Evolutionary conservation across 352 stramenopile genomes (phyloP).

Genomic region (Phytophthora pistaciae): DNA sequence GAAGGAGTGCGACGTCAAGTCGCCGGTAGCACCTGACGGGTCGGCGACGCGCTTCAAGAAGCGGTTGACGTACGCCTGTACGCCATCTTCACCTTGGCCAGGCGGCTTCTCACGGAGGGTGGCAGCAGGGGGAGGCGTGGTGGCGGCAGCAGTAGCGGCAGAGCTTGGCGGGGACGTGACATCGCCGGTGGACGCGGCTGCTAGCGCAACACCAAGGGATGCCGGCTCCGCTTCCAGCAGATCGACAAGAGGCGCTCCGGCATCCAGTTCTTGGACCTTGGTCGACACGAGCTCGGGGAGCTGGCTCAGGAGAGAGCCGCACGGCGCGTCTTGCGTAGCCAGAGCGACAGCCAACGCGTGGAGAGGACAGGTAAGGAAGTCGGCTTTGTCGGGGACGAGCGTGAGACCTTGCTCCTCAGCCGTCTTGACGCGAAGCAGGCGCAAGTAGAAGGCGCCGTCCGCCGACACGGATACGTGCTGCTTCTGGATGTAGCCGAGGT

Average conservation of each 20-base stretch:
- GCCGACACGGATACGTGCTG: conserved; percentile 30
- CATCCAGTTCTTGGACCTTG: no score
- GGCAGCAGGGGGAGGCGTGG: no score
- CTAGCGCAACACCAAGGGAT: no score
- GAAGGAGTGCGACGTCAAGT: not conserved
- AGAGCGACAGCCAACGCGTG: conserved; percentile 24
- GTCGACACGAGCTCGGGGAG: not conserved
- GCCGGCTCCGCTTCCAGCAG: no score
- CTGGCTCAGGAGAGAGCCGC: conserved; percentile 13
- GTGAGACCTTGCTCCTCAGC: conserved; percentile 38
- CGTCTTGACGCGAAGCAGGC: conserved; percentile 40
- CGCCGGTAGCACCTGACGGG: not conserved
- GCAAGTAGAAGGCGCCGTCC: conserved; percentile 32
- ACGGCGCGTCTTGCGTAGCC: conserved; percentile 17
- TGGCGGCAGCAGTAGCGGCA: no score
- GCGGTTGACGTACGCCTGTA: conserved; percentile 26
- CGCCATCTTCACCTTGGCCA: not conserved
- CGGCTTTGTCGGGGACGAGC: conserved; percentile 28
- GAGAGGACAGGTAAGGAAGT: conserved; percentile 34
- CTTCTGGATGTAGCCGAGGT: conserved; percentile 31
- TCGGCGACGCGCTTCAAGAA: not conserved
- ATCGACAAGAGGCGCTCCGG: no score
- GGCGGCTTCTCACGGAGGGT: no score
- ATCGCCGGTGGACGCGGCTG: no score
- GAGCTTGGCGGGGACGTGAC: no score